These are phyloP conservation scores for Hyphopichia burtonii DNA, from an alignment of 1,139 yeast genomes.

Conservation along the genomic window DNA sequence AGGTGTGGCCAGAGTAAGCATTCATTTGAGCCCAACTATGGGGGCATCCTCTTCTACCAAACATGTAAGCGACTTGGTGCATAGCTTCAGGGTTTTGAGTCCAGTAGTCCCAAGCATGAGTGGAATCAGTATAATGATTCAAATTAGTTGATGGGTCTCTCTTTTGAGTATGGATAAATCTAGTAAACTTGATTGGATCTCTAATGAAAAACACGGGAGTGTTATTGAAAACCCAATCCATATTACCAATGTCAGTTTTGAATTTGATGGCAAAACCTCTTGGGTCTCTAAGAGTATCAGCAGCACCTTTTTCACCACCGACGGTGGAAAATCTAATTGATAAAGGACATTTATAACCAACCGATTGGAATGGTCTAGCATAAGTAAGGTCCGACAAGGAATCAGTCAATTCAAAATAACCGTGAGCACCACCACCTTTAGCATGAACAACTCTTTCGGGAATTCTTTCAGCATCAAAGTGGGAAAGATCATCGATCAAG, in stretches of 20 bases:
- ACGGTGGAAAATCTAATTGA: slow-evolving; percentile 58
- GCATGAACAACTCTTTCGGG: slow-evolving; percentile 69
- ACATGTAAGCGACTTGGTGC: slow-evolving; percentile 64
- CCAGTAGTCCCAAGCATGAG: slow-evolving; percentile 69
- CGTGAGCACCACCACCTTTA: slow-evolving; percentile 64
- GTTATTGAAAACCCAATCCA: slow-evolving; percentile 63
- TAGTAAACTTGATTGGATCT: slow-evolving; percentile 60
- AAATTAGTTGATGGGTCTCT: slow-evolving; percentile 56
- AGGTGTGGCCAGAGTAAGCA: slow-evolving; percentile 77
- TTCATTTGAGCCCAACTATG: slow-evolving; percentile 63
- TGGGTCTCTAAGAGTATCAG: slow-evolving; percentile 60
- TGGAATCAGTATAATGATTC: slow-evolving; percentile 43
- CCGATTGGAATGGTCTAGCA: slow-evolving; percentile 45
- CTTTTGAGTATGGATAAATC: slow-evolving; percentile 65
- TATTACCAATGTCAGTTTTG: slow-evolving; percentile 58
- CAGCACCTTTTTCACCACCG: slow-evolving; percentile 58
- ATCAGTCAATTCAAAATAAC: slow-evolving; percentile 59
- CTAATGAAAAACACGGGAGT: slow-evolving; percentile 60
- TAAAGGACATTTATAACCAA: slow-evolving; percentile 49
- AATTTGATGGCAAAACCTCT: slow-evolving; percentile 58
- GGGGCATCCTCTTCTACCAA: slow-evolving; percentile 76
- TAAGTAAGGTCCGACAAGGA: slow-evolving; percentile 52
- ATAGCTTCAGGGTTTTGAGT: slow-evolving; percentile 60
- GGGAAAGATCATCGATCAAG: slow-evolving; percentile 55
- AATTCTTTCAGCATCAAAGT: slow-evolving; percentile 59